Conservation (phyloP, 1,139 yeast species). For the Entelexis sorbosivorans region DNA sequence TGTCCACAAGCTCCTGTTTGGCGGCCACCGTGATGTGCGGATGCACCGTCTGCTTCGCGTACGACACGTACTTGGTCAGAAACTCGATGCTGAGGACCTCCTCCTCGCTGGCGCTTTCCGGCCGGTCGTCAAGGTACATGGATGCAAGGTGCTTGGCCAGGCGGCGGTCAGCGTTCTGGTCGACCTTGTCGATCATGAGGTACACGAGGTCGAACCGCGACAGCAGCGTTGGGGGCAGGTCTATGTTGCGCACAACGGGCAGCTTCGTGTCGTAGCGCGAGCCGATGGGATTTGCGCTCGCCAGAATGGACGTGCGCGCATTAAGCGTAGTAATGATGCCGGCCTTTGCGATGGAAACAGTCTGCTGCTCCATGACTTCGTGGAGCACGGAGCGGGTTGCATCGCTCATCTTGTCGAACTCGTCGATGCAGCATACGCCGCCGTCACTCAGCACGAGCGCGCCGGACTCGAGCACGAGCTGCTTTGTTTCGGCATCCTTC, state of each 20-base stretch:
- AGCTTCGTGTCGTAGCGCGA: slow-evolving; percentile 86
- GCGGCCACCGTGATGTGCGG: slow-evolving; percentile 75
- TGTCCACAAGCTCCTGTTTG: slow-evolving; percentile 73
- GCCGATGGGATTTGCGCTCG: slow-evolving; percentile 96
- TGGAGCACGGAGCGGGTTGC: slow-evolving; percentile 89
- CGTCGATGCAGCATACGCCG: slow-evolving; percentile 97
- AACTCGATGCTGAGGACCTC: slow-evolving; percentile 79
- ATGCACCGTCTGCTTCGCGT: slow-evolving; percentile 70
- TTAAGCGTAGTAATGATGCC: slow-evolving; percentile 94
- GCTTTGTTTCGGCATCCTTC: slow-evolving; percentile 85
- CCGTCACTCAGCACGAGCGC: slow-evolving; percentile 95
- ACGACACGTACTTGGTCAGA: slow-evolving; percentile 77
- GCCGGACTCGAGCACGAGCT: slow-evolving; percentile 87
- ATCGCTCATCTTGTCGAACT: slow-evolving; percentile 95
- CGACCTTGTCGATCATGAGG: slow-evolving; percentile 82
- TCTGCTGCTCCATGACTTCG: slow-evolving; percentile 99
- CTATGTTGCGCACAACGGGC: slow-evolving; percentile 91
- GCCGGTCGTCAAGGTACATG: slow-evolving; percentile 82
- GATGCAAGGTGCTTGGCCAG: slow-evolving; percentile 83
- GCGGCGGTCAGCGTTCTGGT: slow-evolving; percentile 70
- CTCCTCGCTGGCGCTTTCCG: slow-evolving; percentile 46
- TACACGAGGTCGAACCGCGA: slow-evolving; percentile 93
- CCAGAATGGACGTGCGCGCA: slow-evolving; percentile 90
- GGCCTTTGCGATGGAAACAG: slow-evolving; percentile 94
- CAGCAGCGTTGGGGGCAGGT: slow-evolving; percentile 86